Percentiles rank a stretch among this genome's conserved stretches.
These are phyloP conservation scores for Miscanthus lutarioriparius DNA, from an alignment of 176 grass and related monocot species.

Conservation along the genomic window DNA sequence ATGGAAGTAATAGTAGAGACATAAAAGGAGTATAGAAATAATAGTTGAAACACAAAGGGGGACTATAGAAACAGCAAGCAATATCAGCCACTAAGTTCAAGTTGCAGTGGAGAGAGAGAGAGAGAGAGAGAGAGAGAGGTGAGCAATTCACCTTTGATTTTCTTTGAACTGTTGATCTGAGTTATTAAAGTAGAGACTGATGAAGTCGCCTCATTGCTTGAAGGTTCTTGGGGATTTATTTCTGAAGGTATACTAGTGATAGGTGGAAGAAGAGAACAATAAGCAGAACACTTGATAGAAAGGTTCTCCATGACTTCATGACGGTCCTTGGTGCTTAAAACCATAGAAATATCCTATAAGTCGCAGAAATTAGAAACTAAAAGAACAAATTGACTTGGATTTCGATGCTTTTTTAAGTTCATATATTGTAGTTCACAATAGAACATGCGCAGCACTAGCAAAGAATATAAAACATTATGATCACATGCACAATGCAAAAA, in stretches of 20 bases:
- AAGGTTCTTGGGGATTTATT: slow-evolving; percentile 46
- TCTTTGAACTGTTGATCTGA: slow-evolving; percentile 54
- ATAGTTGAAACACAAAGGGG: background rate
- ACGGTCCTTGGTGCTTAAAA: slow-evolving; percentile 92
- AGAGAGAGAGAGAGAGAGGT: background rate
- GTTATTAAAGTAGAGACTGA: slow-evolving; percentile 57
- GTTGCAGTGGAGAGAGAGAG: background rate
- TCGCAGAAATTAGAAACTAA: slow-evolving; percentile 36
- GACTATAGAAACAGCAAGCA: slow-evolving; percentile 14
- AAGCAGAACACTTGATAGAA: slow-evolving; percentile 78
- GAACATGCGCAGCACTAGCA: background rate
- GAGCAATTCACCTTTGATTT: slow-evolving; percentile 42
- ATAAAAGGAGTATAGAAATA: background rate
- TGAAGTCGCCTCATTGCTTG: slow-evolving; percentile 35
- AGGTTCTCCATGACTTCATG: slow-evolving; percentile 69
- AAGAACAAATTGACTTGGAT: background rate
- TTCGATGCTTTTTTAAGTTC: background rate
- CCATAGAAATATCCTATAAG: slow-evolving; percentile 83
- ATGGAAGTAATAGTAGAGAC: background rate
- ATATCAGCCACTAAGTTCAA: slow-evolving; percentile 5
- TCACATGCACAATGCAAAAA: background rate
- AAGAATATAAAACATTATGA: background rate
- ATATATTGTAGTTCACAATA: background rate
- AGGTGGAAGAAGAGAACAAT: slow-evolving; percentile 72
- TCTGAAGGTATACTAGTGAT: slow-evolving; percentile 53